Evolutionary conservation across 441 rosid genomes (phyloP), one percentile per base, ranked within the genome.

Genomic region (Bocquillonia castaneifolia): DNA sequence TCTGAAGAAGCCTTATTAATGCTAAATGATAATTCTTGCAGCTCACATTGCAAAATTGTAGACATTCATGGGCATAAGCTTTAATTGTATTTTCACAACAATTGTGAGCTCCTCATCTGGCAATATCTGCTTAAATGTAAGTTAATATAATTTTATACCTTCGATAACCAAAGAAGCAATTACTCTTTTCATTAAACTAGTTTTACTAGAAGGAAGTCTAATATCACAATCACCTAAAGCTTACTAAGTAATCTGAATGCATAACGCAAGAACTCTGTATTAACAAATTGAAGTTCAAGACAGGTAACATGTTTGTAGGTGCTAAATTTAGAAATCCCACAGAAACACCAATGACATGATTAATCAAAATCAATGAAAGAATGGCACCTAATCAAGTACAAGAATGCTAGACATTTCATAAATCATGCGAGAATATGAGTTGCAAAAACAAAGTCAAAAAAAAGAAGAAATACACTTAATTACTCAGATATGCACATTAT

Each of bases 401-500:
- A 59, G 63, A 53, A 44, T 53, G 29, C 28, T 34, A 66, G 51
- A 36, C 25, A 22, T 23, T 66, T 29, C 34, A 68, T 18, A 36
- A 29, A 32, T 17, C 23, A 37, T 48, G 67, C 8, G 18, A n/a
- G n/a, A 17, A n/a, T 3, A n/a, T 28, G 42, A 53, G 32, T 14
- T 7, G 45, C 56, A 29, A 10, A n/a, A n/a, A n/a, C n/a, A 53
- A 6, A 36, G 25, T 44, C 17, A 32, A 57, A 55, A 18, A 22
- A 9, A 28, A 57, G n/a, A 28, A 3, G 22, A 34, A 54, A 47
- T 45, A 13, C 20, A 10, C 53, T 54, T 66, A 61, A 45, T 73
- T 59, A 62, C 62, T 64, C 36, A 76, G 47, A 66, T 22, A 54
- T 3, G 64, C 26, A 54, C 1, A 18, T 37, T 45, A 37, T 59